phyloP scores from a whole-genome alignment of 306 rosid species.

The Cajanus cajan region DNA sequence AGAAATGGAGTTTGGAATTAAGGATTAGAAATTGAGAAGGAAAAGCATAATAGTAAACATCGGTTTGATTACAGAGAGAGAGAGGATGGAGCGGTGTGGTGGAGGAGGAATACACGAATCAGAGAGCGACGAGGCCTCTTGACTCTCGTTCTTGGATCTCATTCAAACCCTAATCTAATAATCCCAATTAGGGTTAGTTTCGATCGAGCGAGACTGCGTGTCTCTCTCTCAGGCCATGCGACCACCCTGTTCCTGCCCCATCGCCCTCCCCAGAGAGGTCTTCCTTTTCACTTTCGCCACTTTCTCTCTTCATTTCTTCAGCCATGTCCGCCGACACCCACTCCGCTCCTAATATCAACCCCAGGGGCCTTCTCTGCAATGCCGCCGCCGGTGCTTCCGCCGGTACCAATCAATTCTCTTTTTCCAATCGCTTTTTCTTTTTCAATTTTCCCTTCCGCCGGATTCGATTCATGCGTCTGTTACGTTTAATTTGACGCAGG shows the following conservation, averaged over 20 bases:
- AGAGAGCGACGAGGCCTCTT: background rate
- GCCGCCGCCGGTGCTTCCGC: slow-evolving; percentile 89
- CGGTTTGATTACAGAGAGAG: background rate
- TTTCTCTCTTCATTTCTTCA: slow-evolving; percentile 1
- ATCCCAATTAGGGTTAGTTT: background rate
- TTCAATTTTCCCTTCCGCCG: background rate
- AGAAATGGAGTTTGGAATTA: too few species aligned
- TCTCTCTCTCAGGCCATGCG: slow-evolving; percentile 67
- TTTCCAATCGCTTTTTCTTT: background rate
- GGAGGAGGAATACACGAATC: slow-evolving; percentile 21
- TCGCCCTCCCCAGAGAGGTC: slow-evolving; percentile 72
- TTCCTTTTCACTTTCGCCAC: slow-evolving; percentile 26
- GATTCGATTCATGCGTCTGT: background rate
- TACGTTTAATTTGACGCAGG: slow-evolving; percentile 40
- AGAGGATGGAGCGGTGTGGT: background rate
- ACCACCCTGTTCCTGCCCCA: slow-evolving; percentile 57
- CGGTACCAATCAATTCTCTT: slow-evolving; percentile 37
- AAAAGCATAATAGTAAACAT: too few species aligned
- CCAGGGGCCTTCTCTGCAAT: slow-evolving; percentile 63
- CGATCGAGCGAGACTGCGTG: background rate
- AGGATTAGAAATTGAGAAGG: too few species aligned
- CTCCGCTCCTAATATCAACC: slow-evolving; percentile 46
- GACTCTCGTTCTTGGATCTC: background rate
- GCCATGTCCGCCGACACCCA: slow-evolving; percentile 56
- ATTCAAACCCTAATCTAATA: background rate